phyloP scores from a whole-genome alignment of 202 grass and related monocot genomes.

The Brachypodium distachyon region DNA sequence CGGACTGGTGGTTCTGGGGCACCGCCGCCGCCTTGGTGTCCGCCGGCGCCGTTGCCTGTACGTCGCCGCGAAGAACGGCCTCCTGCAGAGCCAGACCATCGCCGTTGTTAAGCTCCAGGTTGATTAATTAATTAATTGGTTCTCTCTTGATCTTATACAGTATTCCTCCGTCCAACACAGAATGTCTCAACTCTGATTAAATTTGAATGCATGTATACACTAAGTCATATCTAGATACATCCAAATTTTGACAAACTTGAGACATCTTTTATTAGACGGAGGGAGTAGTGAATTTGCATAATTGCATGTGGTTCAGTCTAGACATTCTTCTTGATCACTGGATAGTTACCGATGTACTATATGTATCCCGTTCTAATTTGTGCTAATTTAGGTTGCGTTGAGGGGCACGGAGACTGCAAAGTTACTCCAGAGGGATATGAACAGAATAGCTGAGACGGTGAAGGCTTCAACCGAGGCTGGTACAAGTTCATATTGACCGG shows the following conservation, averaged over 20 bases:
- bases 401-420: neutral
- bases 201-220: too few species aligned
- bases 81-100: neutral
- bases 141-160: neutral
- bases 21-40: neutral
- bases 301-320: neutral
- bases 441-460: conserved; percentile 20
- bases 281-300: too few species aligned
- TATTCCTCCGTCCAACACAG: too few species aligned
- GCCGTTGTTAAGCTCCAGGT: conserved; percentile 31
- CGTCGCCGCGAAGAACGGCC: neutral
- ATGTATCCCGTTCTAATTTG: neutral
- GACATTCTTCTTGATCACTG: neutral
- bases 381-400: conserved; percentile 9
- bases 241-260: too few species aligned
- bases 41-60: neutral
- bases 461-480: conserved; percentile 18
- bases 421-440: conserved; percentile 12
- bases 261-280: too few species aligned
- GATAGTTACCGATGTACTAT: neutral
- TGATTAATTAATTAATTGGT: too few species aligned
- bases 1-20: neutral
- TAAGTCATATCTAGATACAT: too few species aligned
- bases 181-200: too few species aligned
- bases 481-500: conserved; percentile 34